Percentiles rank a stretch among this genome's conserved stretches.
phyloP scores from a whole-genome alignment of 305 asterid genomes.

The Rubia balearica region DNA sequence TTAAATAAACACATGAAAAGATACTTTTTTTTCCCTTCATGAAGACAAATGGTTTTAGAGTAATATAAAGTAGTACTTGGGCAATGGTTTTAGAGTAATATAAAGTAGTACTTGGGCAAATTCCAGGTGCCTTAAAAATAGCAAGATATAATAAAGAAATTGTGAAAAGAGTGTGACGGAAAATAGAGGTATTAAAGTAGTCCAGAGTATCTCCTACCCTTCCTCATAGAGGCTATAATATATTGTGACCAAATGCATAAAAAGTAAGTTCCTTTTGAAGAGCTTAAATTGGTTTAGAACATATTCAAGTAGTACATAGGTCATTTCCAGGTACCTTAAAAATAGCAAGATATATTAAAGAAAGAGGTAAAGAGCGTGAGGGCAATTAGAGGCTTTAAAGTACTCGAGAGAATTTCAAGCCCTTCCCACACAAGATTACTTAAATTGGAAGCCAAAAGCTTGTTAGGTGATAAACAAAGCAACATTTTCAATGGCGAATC shows the following conservation, averaged over 20 bases:
- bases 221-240: not conserved
- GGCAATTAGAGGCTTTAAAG: not conserved
- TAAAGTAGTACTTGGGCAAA: not conserved
- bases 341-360: not conserved
- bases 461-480: slow-evolving; percentile 1
- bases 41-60: not conserved
- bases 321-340: not conserved
- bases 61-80: not conserved
- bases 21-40: too few species aligned
- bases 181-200: not conserved
- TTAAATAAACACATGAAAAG: too few species aligned
- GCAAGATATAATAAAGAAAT: not conserved
- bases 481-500: not conserved
- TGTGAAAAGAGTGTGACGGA: not conserved
- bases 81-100: not conserved
- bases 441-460: not conserved
- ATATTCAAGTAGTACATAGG: not conserved
- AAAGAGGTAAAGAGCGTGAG: not conserved
- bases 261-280: not conserved
- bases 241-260: too few species aligned
- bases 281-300: not conserved
- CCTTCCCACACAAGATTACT: not conserved
- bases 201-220: not conserved
- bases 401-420: not conserved
- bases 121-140: not conserved